Evolutionary conservation across 805 yeast species (phyloP), one percentile per base, ranked within the genome.

Genomic region (Wickerhamiella dianesei): DNA sequence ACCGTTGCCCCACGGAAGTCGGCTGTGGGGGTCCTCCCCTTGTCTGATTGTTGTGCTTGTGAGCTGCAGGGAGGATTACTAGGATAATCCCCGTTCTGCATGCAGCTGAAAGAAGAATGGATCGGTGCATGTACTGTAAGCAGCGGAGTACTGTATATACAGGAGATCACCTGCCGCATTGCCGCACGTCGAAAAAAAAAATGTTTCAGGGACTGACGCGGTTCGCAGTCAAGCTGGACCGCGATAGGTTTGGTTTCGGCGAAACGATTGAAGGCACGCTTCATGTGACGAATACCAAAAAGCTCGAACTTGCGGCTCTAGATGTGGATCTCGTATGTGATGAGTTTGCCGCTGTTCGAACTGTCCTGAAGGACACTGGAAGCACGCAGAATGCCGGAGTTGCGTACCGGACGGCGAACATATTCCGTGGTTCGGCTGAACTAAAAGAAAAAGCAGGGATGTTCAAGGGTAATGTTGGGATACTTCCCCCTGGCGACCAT

Each of bases 301-400:
- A n/a, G n/a, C 21, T 21, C 14, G 25, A 13, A 9, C 20, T 39
- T 5, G 4, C 41, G 8, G 25, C 22, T 8, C 8, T 39, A 9
- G 41, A 39, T 5, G 41, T 39, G n/a, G 41, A 18, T 20, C 25
- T 39, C 16, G 21, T 39, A 39, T 39, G 41, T n/a, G 16, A 12
- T 19, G 41, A 39, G 25, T 19, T 18, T 6, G 41, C 25, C 25
- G 41, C 25, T 5, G 41, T 39, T 39, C 41, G 18, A 12, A 25
- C 32, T 6, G 12, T 6, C 32, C 32, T 25, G 9, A 25, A 25
- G 12, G 32, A 25, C 32, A 25, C 32, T 12, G 32, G 32, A 25
- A 12, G 32, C 32, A 25, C 32, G 9, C 32, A 25, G 32, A 25
- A 25, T 25, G 32, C 32, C 12, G 32, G 32, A 6, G 32, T 25